Percentiles rank a stretch among this genome's conserved stretches.
phyloP scores from a whole-genome alignment of 352 stramenopile species.

The Phytophthora melonis region DNA sequence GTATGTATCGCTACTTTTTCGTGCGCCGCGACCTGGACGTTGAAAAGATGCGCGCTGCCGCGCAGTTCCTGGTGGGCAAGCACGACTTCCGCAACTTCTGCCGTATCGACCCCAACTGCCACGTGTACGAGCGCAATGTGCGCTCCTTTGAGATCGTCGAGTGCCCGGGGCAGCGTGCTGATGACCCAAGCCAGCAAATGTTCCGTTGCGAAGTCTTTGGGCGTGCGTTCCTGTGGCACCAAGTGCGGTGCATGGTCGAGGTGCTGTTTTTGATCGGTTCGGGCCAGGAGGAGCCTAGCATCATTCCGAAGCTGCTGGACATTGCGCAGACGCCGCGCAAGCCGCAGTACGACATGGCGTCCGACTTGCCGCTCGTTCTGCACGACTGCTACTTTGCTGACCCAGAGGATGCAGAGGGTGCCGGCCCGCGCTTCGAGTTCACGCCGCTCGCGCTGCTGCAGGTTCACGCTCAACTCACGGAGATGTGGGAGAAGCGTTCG shows the following conservation, averaged over 20 bases:
- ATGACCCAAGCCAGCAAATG: constrained; percentile 66
- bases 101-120: constrained; percentile 98
- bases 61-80: constrained; percentile 91
- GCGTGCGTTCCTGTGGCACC: constrained; percentile 99
- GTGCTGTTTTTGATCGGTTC: constrained; percentile 97
- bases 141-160: constrained; percentile 84
- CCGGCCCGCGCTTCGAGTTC: constrained; percentile 69
- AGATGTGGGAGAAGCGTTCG: constrained; percentile 86
- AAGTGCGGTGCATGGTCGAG: constrained; percentile 98
- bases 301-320: constrained; percentile 94
- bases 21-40: constrained; percentile 73
- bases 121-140: constrained; percentile 94
- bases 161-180: constrained; percentile 53
- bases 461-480: constrained; percentile 80
- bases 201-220: constrained; percentile 86
- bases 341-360: constrained; percentile 96
- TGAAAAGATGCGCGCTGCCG: constrained; percentile 89
- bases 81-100: constrained; percentile 99
- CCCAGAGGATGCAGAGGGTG: constrained; percentile 22
- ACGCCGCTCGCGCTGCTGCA: constrained; percentile 80
- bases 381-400: constrained; percentile 96
- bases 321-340: constrained; percentile 88
- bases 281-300: constrained; percentile 88
- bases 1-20: constrained; percentile 99
- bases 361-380: constrained; percentile 96